A percentile compares a stretch with the other conserved stretches of the same genome.
phyloP scores from a whole-genome alignment of 2,329 filamentous ascomycete genomes.

The Aspergillus ochraceus region DNA sequence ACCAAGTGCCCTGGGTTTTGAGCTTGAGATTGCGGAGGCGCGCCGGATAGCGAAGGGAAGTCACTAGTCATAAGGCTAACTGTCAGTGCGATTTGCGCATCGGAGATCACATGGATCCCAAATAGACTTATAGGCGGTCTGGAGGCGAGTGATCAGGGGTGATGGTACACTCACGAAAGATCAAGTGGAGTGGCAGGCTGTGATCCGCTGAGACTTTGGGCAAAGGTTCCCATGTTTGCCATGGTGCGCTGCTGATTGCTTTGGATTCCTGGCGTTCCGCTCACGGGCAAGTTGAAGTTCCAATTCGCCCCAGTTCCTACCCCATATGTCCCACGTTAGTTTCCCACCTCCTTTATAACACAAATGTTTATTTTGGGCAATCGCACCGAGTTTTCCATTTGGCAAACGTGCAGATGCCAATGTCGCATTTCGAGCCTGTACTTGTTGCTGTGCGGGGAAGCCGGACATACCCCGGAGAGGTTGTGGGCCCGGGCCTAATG shows the following conservation, averaged over 20 bases:
- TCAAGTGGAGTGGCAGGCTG: slow-evolving; percentile 56
- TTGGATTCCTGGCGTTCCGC: slow-evolving; percentile 53
- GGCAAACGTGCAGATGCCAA: slow-evolving; percentile 51
- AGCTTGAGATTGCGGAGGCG: slow-evolving; percentile 54
- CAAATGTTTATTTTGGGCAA: not conserved
- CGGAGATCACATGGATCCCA: slow-evolving; percentile 1
- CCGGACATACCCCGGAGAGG: slow-evolving; percentile 54
- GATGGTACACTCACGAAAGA: slow-evolving; percentile 52
- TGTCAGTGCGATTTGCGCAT: slow-evolving; percentile 18
- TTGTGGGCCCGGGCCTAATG: slow-evolving; percentile 51
- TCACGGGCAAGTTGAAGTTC: slow-evolving; percentile 58
- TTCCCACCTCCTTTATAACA: slow-evolving; percentile 7
- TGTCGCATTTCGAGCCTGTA: slow-evolving; percentile 48
- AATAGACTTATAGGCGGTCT: not conserved
- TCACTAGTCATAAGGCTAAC: slow-evolving; percentile 46
- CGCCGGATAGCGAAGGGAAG: slow-evolving; percentile 61
- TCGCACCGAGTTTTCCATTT: slow-evolving; percentile 56
- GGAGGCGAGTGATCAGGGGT: not conserved
- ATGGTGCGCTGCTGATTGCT: slow-evolving; percentile 53
- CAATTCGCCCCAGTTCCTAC: slow-evolving; percentile 57
- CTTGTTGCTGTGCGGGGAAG: slow-evolving; percentile 54
- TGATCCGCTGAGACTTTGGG: slow-evolving; percentile 56
- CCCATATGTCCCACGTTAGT: slow-evolving; percentile 24
- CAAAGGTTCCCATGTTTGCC: slow-evolving; percentile 55
- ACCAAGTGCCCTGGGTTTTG: slow-evolving; percentile 55